Percentiles rank a stretch among this genome's conserved stretches.
Evolutionary conservation across 345 rosid species (phyloP).

Genomic region (Citrus australasica): DNA sequence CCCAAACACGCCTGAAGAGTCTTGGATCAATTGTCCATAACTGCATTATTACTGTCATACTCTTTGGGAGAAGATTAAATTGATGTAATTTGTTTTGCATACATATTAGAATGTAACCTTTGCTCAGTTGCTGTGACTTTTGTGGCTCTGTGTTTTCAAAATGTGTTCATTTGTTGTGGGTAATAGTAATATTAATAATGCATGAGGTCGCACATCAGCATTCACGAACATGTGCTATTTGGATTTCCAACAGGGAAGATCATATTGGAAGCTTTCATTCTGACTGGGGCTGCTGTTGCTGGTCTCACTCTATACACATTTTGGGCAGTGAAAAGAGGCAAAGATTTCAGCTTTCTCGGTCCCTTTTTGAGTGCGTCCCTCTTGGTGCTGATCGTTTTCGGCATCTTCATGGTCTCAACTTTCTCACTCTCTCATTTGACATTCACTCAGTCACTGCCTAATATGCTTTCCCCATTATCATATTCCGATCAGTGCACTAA

Average conservation of each 20-base stretch:
- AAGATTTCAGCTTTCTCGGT: conserved; percentile 63
- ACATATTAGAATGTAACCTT: neutral
- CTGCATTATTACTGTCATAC: neutral
- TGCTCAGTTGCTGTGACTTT: neutral
- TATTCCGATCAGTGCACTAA: neutral
- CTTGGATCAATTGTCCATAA: neutral
- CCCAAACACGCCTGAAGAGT: no score
- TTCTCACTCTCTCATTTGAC: no score
- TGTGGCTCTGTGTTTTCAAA: neutral
- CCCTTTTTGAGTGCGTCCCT: conserved; percentile 59
- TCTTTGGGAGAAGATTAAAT: neutral
- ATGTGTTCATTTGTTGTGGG: no score
- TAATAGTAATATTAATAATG: no score
- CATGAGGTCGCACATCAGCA: no score
- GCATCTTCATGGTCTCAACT: conserved; percentile 40
- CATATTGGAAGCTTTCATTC: conserved; percentile 51
- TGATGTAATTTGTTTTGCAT: neutral
- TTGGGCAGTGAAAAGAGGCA: conserved; percentile 64
- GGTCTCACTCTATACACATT: conserved; percentile 68
- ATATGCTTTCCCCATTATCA: neutral
- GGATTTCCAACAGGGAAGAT: conserved; percentile 41
- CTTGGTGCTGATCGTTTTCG: conserved; percentile 42
- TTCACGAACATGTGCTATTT: neutral
- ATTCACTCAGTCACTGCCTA: neutral
- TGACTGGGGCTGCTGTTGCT: conserved; percentile 49